These are phyloP conservation scores for Parascedosporium putredinis DNA, from an alignment of 2,329 filamentous ascomycete species.

Conservation along the genomic window DNA sequence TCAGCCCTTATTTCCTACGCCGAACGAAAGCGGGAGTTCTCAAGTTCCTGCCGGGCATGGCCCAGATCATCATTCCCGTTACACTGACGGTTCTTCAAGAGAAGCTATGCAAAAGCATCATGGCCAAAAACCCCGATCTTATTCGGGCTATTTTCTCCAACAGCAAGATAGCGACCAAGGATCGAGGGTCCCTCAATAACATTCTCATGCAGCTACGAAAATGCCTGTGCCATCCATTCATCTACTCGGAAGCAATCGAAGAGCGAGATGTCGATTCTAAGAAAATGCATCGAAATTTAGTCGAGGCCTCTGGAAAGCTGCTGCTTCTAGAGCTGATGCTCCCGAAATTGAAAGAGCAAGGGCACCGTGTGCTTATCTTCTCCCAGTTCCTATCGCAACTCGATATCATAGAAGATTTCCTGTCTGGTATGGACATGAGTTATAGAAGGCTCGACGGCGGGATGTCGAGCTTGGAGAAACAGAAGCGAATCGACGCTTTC, in stretches of 20 bases:
- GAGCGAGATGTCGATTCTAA: constrained; percentile 56
- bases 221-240: constrained; percentile 89
- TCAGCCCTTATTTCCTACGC: constrained; percentile 59
- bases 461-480: constrained; percentile 74
- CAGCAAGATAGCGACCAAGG: constrained; percentile 53
- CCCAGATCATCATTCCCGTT: constrained; percentile 91
- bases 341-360: constrained; percentile 73
- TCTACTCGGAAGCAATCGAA: constrained; percentile 85
- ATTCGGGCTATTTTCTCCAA: constrained; percentile 78
- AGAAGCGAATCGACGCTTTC: constrained; percentile 87
- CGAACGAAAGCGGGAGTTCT: constrained; percentile 86
- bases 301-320: constrained; percentile 87
- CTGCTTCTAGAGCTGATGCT: constrained; percentile 75
- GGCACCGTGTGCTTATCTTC: constrained; percentile 88
- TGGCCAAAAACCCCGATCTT: constrained; percentile 80
- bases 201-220: constrained; percentile 93
- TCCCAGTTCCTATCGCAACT: constrained; percentile 89
- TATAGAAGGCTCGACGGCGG: constrained; percentile 81
- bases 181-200: constrained; percentile 78
- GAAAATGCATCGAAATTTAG: constrained; percentile 65
- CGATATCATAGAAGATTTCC: constrained; percentile 84
- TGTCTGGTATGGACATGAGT: constrained; percentile 60
- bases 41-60: constrained; percentile 84
- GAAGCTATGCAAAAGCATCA: constrained; percentile 86
- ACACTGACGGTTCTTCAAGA: constrained; percentile 92